A percentile compares a stretch with the other conserved stretches of the same genome.
Evolutionary conservation across 768 basidiomycete genomes (phyloP).

Genomic region (Naganishia randhawae): DNA sequence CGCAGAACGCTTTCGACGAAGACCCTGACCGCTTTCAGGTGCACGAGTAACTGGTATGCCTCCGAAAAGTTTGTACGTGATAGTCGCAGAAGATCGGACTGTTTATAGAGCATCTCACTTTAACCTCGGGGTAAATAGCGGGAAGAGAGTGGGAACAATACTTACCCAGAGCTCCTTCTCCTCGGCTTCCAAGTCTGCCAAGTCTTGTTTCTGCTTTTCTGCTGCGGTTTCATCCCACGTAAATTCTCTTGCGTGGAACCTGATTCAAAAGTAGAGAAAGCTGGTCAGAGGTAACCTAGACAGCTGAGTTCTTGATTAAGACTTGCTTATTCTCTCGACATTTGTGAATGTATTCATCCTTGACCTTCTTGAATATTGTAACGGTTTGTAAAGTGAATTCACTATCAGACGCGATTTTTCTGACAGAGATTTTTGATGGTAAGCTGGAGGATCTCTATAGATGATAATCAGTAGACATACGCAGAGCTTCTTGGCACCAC

Average conservation of each 20-base stretch:
- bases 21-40: slow-evolving; percentile 82
- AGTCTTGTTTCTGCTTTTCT: slow-evolving; percentile 72
- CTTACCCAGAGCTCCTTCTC: slow-evolving; percentile 97
- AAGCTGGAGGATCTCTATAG: neutral
- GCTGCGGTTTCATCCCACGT: slow-evolving; percentile 77
- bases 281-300: neutral
- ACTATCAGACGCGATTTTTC: slow-evolving; percentile 74
- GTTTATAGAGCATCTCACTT: neutral
- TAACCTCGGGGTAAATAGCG: neutral
- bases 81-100: slow-evolving; percentile 87
- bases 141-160: slow-evolving; percentile 1
- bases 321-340: slow-evolving; percentile 89
- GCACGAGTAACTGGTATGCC: slow-evolving; percentile 87
- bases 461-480: slow-evolving; percentile 47
- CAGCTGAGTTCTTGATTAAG: neutral
- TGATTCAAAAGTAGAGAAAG: slow-evolving; percentile 45
- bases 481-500: slow-evolving; percentile 86
- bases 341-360: slow-evolving; percentile 88
- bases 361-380: slow-evolving; percentile 82
- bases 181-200: slow-evolving; percentile 71
- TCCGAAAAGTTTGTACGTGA: slow-evolving; percentile 96
- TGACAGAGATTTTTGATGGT: slow-evolving; percentile 45
- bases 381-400: slow-evolving; percentile 82
- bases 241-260: slow-evolving; percentile 94
- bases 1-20: slow-evolving; percentile 93